phyloP scores from a whole-genome alignment of 148 eudicot genomes.

The Talinum fruticosum region DNA sequence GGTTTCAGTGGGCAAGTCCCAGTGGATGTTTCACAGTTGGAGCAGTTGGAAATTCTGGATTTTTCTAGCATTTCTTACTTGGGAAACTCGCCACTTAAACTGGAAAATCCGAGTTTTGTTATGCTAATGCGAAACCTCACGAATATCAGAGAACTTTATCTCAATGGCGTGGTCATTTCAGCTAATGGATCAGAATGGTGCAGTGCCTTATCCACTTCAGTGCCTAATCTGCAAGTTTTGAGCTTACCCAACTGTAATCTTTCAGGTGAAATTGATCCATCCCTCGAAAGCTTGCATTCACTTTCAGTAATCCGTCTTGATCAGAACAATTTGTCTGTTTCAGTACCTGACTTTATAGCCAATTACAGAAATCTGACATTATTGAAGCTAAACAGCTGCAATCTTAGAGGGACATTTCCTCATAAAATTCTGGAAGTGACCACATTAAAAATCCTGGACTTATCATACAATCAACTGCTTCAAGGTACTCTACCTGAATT shows the following conservation, averaged over 20 bases:
- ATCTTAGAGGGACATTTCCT: slow-evolving; percentile 34
- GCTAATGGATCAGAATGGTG: slow-evolving; percentile 34
- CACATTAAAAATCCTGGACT: slow-evolving; percentile 30
- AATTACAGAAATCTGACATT: slow-evolving; percentile 27
- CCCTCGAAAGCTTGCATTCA: slow-evolving; percentile 21
- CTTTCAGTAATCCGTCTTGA: slow-evolving; percentile 38
- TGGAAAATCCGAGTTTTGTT: slow-evolving; percentile 30
- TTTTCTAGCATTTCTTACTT: slow-evolving; percentile 25
- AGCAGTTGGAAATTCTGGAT: slow-evolving; percentile 40
- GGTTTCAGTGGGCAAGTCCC: slow-evolving; percentile 39
- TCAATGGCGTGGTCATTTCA: slow-evolving; percentile 38
- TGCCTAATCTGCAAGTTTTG: slow-evolving; percentile 36
- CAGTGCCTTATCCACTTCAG: slow-evolving; percentile 28
- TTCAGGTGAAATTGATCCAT: slow-evolving; percentile 33
- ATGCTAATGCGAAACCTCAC: slow-evolving; percentile 30
- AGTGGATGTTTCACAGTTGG: slow-evolving; percentile 25
- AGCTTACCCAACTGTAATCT: slow-evolving; percentile 36
- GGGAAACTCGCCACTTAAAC: slow-evolving; percentile 4
- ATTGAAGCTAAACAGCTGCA: slow-evolving; percentile 27
- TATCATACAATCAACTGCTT: slow-evolving; percentile 21
- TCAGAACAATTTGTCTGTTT: slow-evolving; percentile 22
- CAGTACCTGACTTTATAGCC: slow-evolving; percentile 29
- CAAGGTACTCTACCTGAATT: slow-evolving; percentile 35
- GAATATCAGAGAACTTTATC: slow-evolving; percentile 32
- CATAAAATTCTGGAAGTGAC: slow-evolving; percentile 27